Percentiles rank a stretch among this genome's conserved stretches.
These are phyloP conservation scores for Mycena pura DNA, from an alignment of 768 basidiomycete genomes.

Conservation along the genomic window DNA sequence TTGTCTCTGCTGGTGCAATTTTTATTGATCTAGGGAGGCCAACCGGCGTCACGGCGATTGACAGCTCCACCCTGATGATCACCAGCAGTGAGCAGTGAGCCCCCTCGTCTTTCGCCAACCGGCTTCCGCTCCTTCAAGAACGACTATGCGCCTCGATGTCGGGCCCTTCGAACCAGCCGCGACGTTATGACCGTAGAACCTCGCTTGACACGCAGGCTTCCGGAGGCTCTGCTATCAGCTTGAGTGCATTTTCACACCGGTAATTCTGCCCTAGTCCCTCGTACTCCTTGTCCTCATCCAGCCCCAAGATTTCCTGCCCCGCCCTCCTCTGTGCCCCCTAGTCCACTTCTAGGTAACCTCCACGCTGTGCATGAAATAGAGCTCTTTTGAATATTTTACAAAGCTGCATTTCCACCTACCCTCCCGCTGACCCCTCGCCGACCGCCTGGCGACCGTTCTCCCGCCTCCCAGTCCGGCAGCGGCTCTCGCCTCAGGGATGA, in stretches of 20 bases:
- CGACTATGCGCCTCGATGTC: conserved; percentile 20
- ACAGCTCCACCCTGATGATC: background rate
- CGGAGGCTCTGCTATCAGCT: conserved; percentile 63
- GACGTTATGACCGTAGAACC: conserved; percentile 41
- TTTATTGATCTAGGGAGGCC: too few species aligned
- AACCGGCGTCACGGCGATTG: too few species aligned
- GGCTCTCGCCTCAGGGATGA: conserved; percentile 4
- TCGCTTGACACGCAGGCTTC: conserved; percentile 63
- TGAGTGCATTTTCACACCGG: conserved; percentile 38
- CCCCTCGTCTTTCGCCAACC: background rate
- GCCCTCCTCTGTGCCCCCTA: conserved; percentile 53
- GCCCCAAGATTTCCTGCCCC: conserved; percentile 54
- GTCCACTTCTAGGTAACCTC: conserved; percentile 45
- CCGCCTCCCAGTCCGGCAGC: conserved; percentile 1
- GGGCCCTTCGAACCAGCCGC: conserved; percentile 7
- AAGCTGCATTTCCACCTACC: conserved; percentile 31
- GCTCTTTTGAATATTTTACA: conserved; percentile 26
- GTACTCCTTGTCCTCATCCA: conserved; percentile 37
- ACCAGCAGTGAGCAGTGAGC: background rate
- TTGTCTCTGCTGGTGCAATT: background rate
- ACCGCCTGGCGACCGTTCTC: conserved; percentile 2
- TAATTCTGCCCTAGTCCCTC: background rate
- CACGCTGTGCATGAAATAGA: too few species aligned
- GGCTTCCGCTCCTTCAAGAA: conserved; percentile 17
- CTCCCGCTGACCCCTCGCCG: conserved; percentile 33